Evolutionary conservation across 2,329 filamentous ascomycete genomes (phyloP), one percentile per base, ranked within the genome.

Genomic region (Aspergillus clavatus): DNA sequence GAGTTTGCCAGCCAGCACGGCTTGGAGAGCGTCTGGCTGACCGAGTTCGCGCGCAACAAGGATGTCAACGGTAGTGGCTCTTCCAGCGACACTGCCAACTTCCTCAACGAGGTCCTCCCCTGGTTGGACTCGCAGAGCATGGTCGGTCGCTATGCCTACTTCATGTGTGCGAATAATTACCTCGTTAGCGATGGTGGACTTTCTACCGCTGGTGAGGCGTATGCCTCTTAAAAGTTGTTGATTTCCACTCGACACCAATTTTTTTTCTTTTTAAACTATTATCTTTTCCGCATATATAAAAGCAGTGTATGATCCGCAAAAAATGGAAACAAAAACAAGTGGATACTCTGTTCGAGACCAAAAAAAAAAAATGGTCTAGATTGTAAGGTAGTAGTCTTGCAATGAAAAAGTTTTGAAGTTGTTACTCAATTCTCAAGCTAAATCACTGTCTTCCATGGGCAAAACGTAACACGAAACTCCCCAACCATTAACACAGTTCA

Each of bases 81-180:
- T 2, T 42, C 57, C 3, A 46, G 56, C 12, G 50, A 57, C 21
- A 60, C 62, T 5, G 47, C 52, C 19, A 38, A 58, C 5, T 73
- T 73, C 59, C 53, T 75, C 27, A 45, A 55, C 5, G 45, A 68
- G 37, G 69, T 67, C 4, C 38, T 67, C 11, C 61, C 63, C 16
- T 73, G 64, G 63, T 55, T 74, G 35, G 68, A 74, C 41, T 42
- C 35, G 4, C 62, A 69, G 40, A n/a, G 45, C 3, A 61, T 42
- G 11, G 69, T 75, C 18, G 58, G 61, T 8, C 61, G 69, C 24
- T 74, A 74, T 50, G 63, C 71, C 2, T 74, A 71, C 58, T 74
- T 70, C 57, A 59, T 58, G 48, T 61, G 53, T 37, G 54, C 59
- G 3, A 58, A 69, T 19, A 63, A 62, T 8, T 61, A 59, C 38